Conservation (phyloP, 164 flowering plant species). For the Kingdonia uniflora region DNA sequence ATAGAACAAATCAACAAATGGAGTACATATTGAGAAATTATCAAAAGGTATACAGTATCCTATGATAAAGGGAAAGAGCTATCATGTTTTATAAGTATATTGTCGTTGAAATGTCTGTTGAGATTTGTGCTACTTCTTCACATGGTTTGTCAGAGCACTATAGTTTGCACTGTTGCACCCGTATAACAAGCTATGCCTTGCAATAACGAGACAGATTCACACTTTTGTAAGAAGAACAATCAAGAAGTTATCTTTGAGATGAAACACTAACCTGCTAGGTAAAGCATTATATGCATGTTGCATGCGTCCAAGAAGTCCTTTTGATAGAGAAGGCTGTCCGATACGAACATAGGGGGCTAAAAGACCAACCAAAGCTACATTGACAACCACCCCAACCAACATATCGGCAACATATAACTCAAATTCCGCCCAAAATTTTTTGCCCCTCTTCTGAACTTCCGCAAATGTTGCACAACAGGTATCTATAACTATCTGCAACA, state of each 20-base stretch:
- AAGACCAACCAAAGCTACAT: constrained; percentile 81
- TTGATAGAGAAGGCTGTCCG: constrained; percentile 53
- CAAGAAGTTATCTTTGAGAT: not conserved
- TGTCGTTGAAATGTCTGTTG: too few species aligned
- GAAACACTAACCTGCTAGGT: constrained; percentile 66
- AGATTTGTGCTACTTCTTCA: too few species aligned
- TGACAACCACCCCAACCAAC: constrained; percentile 73
- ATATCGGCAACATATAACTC: constrained; percentile 87
- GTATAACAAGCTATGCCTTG: too few species aligned
- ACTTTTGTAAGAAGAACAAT: too few species aligned
- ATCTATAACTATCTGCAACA: constrained; percentile 75
- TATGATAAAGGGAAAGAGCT: too few species aligned
- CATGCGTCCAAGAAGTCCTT: constrained; percentile 56
- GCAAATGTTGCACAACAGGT: constrained; percentile 97
- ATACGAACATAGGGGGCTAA: constrained; percentile 88
- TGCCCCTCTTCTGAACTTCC: constrained; percentile 87
- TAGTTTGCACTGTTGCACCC: too few species aligned
- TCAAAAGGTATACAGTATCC: too few species aligned
- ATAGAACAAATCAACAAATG: too few species aligned
- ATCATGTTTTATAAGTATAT: too few species aligned
- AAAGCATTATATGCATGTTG: constrained; percentile 54
- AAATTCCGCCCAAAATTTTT: constrained; percentile 94
- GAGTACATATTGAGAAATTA: too few species aligned
- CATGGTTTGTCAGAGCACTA: too few species aligned
- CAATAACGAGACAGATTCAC: too few species aligned